Conservation (phyloP, 2,329 filamentous ascomycete genomes). For the Colletotrichum sp. region DNA sequence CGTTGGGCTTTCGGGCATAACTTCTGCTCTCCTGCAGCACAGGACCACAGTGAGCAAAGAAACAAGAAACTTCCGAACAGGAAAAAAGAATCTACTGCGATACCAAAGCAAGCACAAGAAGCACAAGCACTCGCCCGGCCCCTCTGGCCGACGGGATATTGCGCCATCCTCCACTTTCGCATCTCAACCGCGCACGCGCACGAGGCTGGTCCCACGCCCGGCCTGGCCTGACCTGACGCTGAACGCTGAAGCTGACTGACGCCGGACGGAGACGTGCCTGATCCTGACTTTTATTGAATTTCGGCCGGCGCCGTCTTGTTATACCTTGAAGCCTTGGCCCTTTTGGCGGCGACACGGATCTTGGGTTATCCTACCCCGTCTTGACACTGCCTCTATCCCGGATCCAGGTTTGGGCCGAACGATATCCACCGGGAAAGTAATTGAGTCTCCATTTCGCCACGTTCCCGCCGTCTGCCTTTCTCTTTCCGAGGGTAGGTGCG, state of each 20-base stretch:
- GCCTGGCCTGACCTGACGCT: background rate
- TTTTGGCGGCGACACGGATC: background rate
- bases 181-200: background rate
- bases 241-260: background rate
- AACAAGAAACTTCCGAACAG: background rate
- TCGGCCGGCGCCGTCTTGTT: background rate
- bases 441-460: conserved; percentile 2
- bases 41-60: background rate
- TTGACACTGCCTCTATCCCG: background rate
- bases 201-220: background rate
- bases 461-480: background rate
- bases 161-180: conserved; percentile 1
- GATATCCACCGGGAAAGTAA: background rate
- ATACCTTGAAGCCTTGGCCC: background rate
- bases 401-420: background rate
- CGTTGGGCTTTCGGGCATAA: background rate
- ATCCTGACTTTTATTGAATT: background rate
- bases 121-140: background rate
- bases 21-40: background rate
- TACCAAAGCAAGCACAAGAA: background rate
- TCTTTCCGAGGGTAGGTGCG: background rate
- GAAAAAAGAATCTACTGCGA: background rate
- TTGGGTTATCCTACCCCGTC: background rate
- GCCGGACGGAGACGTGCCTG: background rate
- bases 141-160: background rate